Evolutionary conservation across 2,329 filamentous ascomycete species (phyloP), one percentile per base, ranked within the genome.

Genomic region (Penicillium sp.): DNA sequence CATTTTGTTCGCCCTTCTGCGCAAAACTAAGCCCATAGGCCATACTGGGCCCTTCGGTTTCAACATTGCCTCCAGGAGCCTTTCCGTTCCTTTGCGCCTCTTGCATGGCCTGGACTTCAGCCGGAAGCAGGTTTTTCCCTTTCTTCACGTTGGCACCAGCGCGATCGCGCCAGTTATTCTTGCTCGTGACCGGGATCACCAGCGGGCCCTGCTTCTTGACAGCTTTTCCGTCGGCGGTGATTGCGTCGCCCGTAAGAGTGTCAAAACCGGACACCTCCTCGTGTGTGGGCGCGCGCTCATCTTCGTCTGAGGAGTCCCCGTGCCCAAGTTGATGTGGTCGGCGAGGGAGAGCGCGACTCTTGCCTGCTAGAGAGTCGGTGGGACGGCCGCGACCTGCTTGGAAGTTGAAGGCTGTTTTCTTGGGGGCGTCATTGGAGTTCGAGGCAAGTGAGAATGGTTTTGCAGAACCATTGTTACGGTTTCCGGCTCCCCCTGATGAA

Each of bases 121-220:
- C 72, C n/a, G 84, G 85, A n/a, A 87, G 75, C 14, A 83, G 70
- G 69, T 84, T 86, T 71, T 84, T 86, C 62, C 82, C 76, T 56
- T 68, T 88, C 82, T 79, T 85, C 84, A 53, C 85, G 53, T 70
- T 74, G 2, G 64, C 60, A 3, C 73, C 69, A 5, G 73, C 63
- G 7, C 74, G 68, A 55, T 77, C 71, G 50, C 74, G 71, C 61
- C 92, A 87, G 79, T 98, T 95, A 73, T 97, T 97, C 70, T 85
- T 87, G 68, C 87, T 90, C 75, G 91, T 90, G 59, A 92, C 89
- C 69, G 90, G 88, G 31, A 86, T 85, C 69, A 93, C 91, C 78
- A 92, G 85, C 63, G 89, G 86, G 14, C 52, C 68, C 88, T 80
- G 39, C 75, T 74, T 79, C 79, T 75, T 60, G 8, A 65, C 59